Evolutionary conservation across 73 alveolate genomes (phyloP), one percentile per base, ranked within the genome.

Genomic region (Tetrahymena borealis): DNA sequence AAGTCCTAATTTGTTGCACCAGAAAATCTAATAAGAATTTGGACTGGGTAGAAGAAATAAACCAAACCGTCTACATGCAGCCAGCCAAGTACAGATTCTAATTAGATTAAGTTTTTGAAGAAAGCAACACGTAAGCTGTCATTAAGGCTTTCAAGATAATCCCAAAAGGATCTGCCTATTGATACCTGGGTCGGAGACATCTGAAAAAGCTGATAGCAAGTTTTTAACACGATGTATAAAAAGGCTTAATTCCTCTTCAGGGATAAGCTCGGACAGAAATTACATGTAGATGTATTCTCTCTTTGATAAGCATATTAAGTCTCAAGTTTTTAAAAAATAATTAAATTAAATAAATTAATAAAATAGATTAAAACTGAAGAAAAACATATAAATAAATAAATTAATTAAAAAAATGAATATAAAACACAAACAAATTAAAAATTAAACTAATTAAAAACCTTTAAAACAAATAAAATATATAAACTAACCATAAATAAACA

Each of bases 141-240:
- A n/a, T 15, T 24, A 60, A 60, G 28, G 85, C 85, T 60, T 60
- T 60, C 85, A 13, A 60, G 85, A 60, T 60, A 24, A 32, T 12
- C 85, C 85, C 85, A 60, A 60, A 60, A 60, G 85, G 85, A 60
- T 60, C 85, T 60, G 85, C 85, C 85, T 60, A 60, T 60, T 60
- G 85, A 60, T 60, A 60, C 85, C 85, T 60, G 85, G 85, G 85
- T 60, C 85, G 85, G 85, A 32, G n/a, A 60, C 85, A 60, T 60
- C 85, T 60, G 85, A 60, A 60, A 60, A 60, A 60, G 85, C 85
- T 60, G 85, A 60, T 60, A 60, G 85, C 85, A 60, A 60, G 85
- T 60, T 60, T 60, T 60, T 60, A 60, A 41, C n/a, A 60, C 85
- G 85, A 60, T 60, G 85, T 24, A 60, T 60, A 60, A 60, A 60